These are phyloP conservation scores for Metschnikowia amazonensis DNA, from an alignment of 805 yeast genomes.

Conservation along the genomic window DNA sequence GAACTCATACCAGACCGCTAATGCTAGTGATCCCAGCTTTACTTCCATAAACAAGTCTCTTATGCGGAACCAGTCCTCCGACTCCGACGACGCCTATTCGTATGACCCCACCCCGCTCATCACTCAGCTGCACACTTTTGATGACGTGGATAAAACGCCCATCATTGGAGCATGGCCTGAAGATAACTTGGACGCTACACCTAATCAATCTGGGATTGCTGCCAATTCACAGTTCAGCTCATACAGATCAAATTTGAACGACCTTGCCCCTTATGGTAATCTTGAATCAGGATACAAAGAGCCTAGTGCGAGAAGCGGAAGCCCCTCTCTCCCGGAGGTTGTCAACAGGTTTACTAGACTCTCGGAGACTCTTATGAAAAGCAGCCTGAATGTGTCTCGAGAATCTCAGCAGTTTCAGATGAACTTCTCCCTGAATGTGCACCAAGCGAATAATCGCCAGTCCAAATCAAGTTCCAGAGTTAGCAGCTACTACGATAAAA, in stretches of 20 bases:
- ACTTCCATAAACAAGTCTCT: slow-evolving; percentile 33
- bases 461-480: slow-evolving; percentile 18
- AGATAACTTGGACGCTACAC: background rate
- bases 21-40: slow-evolving; percentile 26
- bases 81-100: slow-evolving; percentile 23
- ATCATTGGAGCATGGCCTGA: slow-evolving; percentile 16
- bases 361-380: slow-evolving; percentile 33
- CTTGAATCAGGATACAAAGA: slow-evolving; percentile 11
- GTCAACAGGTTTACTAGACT: slow-evolving; percentile 36
- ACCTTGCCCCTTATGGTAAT: background rate
- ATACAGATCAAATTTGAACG: background rate
- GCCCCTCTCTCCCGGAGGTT: slow-evolving; percentile 24
- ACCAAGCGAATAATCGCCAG: slow-evolving; percentile 21
- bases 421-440: slow-evolving; percentile 38
- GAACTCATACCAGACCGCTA: slow-evolving; percentile 27
- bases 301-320: background rate
- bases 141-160: slow-evolving; percentile 31
- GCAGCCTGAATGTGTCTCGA: slow-evolving; percentile 28
- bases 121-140: slow-evolving; percentile 7
- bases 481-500: slow-evolving; percentile 31
- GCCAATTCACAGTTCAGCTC: background rate
- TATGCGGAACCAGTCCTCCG: slow-evolving; percentile 21
- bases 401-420: slow-evolving; percentile 39
- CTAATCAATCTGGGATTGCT: background rate
- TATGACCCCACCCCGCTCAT: slow-evolving; percentile 35